Evolutionary conservation across 1,284 basidiomycete genomes (phyloP), one percentile per base, ranked within the genome.

Genomic region (Ganoderma leucocontextum): DNA sequence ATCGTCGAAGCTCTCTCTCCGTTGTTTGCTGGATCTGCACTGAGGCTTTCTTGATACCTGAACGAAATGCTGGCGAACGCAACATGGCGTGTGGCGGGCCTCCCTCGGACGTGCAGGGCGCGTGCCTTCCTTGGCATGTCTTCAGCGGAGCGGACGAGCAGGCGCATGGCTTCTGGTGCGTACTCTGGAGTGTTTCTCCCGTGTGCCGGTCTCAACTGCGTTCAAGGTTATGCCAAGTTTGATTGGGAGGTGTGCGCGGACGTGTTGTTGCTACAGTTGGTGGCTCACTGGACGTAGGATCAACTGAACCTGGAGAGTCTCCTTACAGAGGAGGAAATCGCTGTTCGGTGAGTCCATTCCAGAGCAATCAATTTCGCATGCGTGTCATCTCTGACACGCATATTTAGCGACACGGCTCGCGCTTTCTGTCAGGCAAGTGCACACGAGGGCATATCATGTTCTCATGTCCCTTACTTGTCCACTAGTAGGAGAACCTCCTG

Each of bases 281-380:
- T 64, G 29, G 64, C 35, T 36, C 35, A 60, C 10, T 4, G 17
- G 4, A 7, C n/a, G 60, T 63, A 95, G 92, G 95, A 96, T 77
- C 93, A 95, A 0, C 80, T 97, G 69, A 88, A 87, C 75, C 77
- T 95, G 57, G 91, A 93, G 69, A 89, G 90, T 0, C 83, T 95
- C 55, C 83, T 99, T 62, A 95, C 94, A 0, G 95, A 97, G 55
- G 97, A 98, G 61, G 97, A 99, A 81, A 85, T 89, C 68, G 94
- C 95, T 7, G 93, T 98, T 76, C 89, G 94, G 95, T 95, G 70
- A 62, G 87, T 77, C 13, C 52, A 64, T 52, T 55, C 58, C 47
- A 4, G 44, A 47, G 47, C 63, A 67, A 62, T 69, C 41, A 59
- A n/a, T 42, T 53, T 60, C 22, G 62, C 22, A 29, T 58, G 10